Evolutionary conservation across 2,329 filamentous ascomycete species (phyloP), one percentile per base, ranked within the genome.

Genomic region (Ceratocystis variospora): DNA sequence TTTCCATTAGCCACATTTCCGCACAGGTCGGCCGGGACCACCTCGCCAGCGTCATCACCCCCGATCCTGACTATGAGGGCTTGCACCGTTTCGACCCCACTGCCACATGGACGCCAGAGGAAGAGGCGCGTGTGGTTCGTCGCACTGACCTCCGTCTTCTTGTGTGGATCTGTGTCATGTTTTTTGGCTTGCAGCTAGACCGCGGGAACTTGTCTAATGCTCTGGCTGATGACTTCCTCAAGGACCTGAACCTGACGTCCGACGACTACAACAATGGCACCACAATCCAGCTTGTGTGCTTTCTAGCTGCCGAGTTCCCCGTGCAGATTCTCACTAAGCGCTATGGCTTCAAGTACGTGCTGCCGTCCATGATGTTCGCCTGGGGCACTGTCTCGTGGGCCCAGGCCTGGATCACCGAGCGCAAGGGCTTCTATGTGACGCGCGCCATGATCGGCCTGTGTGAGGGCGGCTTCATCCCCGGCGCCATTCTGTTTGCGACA

Each of bases 121-220:
- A 87, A 70, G 84, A 87, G 73, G 79, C 74, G 69, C 75, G 71
- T 12, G 75, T 84, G 2, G 78, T 86, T 31, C 75, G 81, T n/a
- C 64, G 64, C 45, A 78, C 76, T 0, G 78, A 80, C 68, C 37
- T 77, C 4, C 73, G 71, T 22, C 73, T 80, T 3, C 70, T 79
- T 41, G 71, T 72, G 25, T 78, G 76, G 75, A 66, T 79, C 3
- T 79, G 77, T 68, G 68, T 78, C 25, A 79, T 79, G 75, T 87
- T 87, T 73, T 85, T 87, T 66, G 82, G 82, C 0, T 76, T 87
- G 3, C 83, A 87, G 71, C 75, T 87, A 6, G 84, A 87, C 71
- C 77, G 85, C 61, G 83, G 83, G 63, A 87, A 87, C 70, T 75
- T 87, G 71, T 78, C 77, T 65, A 85, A 85, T 70, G 85, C 84